These are phyloP conservation scores for Lasiosphaeris hirsuta DNA, from an alignment of 495 filamentous ascomycete species.

Conservation along the genomic window DNA sequence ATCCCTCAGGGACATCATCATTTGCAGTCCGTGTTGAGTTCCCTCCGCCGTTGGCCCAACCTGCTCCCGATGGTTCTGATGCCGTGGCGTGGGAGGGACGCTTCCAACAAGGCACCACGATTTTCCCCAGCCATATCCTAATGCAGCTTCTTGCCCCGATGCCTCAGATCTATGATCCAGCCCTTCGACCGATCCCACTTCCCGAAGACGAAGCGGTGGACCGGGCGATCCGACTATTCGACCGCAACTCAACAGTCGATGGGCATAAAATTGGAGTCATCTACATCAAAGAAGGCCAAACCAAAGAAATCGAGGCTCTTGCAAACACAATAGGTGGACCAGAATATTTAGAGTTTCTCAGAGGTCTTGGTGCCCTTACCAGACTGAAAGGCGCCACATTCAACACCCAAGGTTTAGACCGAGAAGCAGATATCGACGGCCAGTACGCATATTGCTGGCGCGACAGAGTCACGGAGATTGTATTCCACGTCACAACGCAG, in stretches of 20 bases:
- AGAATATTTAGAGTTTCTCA: slow-evolving; percentile 82
- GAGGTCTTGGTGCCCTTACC: slow-evolving; percentile 74
- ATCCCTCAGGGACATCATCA: slow-evolving; percentile 80
- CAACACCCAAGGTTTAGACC: slow-evolving; percentile 92
- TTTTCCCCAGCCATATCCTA: slow-evolving; percentile 80
- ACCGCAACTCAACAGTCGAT: slow-evolving; percentile 86
- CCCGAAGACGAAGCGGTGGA: slow-evolving; percentile 78
- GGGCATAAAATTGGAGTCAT: slow-evolving; percentile 94
- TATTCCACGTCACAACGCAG: slow-evolving; percentile 92
- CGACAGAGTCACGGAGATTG: slow-evolving; percentile 88
- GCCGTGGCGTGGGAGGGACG: slow-evolving; percentile 39
- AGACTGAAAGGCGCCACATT: slow-evolving; percentile 76
- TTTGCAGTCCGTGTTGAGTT: slow-evolving; percentile 71
- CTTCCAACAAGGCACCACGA: slow-evolving; percentile 41
- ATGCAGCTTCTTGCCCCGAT: slow-evolving; percentile 76
- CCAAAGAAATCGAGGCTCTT: slow-evolving; percentile 74
- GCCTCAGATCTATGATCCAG: slow-evolving; percentile 53
- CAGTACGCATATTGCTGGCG: slow-evolving; percentile 88
- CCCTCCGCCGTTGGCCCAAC: slow-evolving; percentile 63
- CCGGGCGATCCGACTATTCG: slow-evolving; percentile 75
- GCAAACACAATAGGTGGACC: slow-evolving; percentile 76
- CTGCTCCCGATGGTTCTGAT: slow-evolving; percentile 47
- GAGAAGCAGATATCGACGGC: slow-evolving; percentile 69
- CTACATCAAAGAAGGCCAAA: slow-evolving; percentile 83
- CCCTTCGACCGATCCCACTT: slow-evolving; percentile 69